phyloP scores from a whole-genome alignment of 495 filamentous ascomycete genomes.

The Penicillium angulare region DNA sequence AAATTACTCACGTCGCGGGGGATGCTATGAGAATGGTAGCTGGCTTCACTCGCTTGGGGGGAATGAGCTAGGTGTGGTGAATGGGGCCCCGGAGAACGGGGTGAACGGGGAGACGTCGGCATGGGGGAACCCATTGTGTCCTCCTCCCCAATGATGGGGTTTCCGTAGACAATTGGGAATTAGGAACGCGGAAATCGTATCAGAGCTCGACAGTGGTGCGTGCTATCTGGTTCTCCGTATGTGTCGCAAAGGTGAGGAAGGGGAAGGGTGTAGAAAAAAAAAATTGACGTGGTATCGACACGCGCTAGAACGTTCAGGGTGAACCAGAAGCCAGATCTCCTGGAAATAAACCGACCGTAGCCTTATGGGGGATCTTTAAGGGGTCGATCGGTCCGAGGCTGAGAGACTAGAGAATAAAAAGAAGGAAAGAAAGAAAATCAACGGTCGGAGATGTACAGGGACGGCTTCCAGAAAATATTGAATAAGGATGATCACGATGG shows the following conservation, averaged over 20 bases:
- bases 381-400: background rate
- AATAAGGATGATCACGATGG: background rate
- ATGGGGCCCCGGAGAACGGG: slow-evolving; percentile 9
- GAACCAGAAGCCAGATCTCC: slow-evolving; percentile 12
- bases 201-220: too few species aligned
- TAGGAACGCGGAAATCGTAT: background rate
- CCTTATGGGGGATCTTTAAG: background rate
- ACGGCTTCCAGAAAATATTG: background rate
- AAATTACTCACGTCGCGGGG: background rate
- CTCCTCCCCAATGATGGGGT: slow-evolving; percentile 9
- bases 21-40: slow-evolving; percentile 14
- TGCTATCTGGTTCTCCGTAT: too few species aligned
- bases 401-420: background rate
- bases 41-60: slow-evolving; percentile 21
- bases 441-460: background rate
- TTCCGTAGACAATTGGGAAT: background rate
- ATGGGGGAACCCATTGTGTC: slow-evolving; percentile 19
- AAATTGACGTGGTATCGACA: background rate
- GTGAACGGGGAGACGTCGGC: slow-evolving; percentile 25
- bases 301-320: slow-evolving; percentile 10
- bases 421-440: background rate
- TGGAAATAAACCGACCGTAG: slow-evolving; percentile 1
- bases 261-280: background rate
- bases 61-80: slow-evolving; percentile 15
- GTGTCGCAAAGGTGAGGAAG: too few species aligned